A percentile compares a stretch with the other conserved stretches of the same genome.
These are phyloP conservation scores for Ceratobasidium sp. DNA, from an alignment of 1,284 basidiomycete species.

Conservation along the genomic window DNA sequence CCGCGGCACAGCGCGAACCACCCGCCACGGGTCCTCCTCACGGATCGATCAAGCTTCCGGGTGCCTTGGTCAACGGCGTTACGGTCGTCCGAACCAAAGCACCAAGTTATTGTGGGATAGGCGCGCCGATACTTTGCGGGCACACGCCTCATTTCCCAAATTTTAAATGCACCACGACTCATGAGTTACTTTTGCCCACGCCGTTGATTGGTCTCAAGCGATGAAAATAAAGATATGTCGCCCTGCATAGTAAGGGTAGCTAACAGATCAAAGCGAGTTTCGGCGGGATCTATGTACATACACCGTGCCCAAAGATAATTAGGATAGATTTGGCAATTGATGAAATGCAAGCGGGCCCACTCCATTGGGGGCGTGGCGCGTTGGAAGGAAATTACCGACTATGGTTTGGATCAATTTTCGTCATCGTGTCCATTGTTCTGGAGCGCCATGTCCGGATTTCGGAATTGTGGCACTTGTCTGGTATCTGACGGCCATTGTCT, in stretches of 20 bases:
- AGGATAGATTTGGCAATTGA: not conserved
- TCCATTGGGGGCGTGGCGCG: not conserved
- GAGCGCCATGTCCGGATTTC: not conserved
- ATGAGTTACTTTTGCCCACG: conserved; percentile 1
- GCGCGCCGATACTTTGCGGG: no score
- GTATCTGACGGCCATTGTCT: not conserved
- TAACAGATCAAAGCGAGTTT: no score
- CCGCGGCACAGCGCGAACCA: no score
- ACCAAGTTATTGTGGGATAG: no score
- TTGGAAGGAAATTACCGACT: not conserved
- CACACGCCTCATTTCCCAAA: no score
- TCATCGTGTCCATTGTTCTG: conserved; percentile 17
- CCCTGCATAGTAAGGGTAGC: no score
- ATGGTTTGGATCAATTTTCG: conserved; percentile 18
- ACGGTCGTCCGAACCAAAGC: no score
- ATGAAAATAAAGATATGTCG: not conserved
- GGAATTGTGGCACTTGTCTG: conserved; percentile 13
- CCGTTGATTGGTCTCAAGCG: not conserved
- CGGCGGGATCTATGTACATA: no score
- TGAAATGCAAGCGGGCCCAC: conserved; percentile 6
- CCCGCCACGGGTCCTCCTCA: no score
- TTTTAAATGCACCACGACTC: not conserved
- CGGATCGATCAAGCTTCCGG: no score
- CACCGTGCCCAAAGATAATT: not conserved
- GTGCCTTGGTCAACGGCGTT: no score